Conservation (phyloP, 805 yeast species). For the Debaryomyces prosopidis region DNA sequence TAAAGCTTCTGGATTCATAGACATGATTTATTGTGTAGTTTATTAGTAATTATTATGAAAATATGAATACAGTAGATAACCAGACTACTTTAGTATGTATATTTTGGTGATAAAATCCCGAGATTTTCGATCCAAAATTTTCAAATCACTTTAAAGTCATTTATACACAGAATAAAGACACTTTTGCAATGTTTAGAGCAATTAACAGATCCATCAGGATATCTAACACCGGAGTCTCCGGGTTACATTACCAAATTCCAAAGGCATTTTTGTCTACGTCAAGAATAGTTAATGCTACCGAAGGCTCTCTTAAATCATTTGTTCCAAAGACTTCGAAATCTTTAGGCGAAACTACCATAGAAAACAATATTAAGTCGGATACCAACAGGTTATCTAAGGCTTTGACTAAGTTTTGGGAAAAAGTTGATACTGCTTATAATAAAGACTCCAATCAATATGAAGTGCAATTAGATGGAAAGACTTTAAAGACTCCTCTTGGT, state of each 20-base stretch:
- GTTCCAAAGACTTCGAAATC: constrained; percentile 11
- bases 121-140: not conserved
- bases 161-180: too few species aligned
- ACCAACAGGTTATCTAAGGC: constrained; percentile 73
- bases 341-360: constrained; percentile 39
- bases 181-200: too few species aligned
- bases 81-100: not conserved
- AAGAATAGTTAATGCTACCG: constrained; percentile 11
- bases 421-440: constrained; percentile 48
- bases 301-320: constrained; percentile 15
- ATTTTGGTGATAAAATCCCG: not conserved
- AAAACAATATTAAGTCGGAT: constrained; percentile 56
- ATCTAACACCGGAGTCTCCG: too few species aligned
- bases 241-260: too few species aligned
- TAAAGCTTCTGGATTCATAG: constrained; percentile 46
- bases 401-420: constrained; percentile 77
- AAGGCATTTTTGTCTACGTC: not conserved
- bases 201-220: too few species aligned
- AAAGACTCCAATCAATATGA: constrained; percentile 37
- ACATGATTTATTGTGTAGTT: constrained; percentile 24
- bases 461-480: constrained; percentile 69
- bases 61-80: too few species aligned
- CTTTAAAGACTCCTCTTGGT: constrained; percentile 85
- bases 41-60: not conserved
- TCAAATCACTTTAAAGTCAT: not conserved